phyloP scores from a whole-genome alignment of 257 asterid genomes.

The Parsonsia alboflavescens region DNA sequence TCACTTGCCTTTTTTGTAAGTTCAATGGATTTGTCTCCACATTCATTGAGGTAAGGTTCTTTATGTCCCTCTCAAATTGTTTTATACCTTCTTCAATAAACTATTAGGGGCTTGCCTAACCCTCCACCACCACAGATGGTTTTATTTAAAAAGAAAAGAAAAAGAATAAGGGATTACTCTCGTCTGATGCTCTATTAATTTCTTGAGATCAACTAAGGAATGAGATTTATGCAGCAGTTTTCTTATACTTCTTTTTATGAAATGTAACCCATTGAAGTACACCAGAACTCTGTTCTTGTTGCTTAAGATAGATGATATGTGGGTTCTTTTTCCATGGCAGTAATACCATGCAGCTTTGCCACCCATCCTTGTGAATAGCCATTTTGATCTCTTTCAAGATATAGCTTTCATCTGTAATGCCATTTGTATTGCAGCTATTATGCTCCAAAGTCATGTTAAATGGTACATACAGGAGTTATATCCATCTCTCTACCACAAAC shows the following conservation, averaged over 20 bases:
- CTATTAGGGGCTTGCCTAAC: no score
- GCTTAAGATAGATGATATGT: not conserved
- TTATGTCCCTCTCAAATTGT: no score
- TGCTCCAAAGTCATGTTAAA: not conserved
- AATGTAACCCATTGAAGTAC: not conserved
- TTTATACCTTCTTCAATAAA: no score
- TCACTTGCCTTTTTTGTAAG: no score
- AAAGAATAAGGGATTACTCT: no score
- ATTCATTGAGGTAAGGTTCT: no score
- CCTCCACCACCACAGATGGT: no score
- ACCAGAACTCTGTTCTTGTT: not conserved
- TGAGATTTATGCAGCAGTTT: not conserved
- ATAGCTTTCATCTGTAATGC: not conserved
- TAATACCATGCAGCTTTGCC: not conserved
- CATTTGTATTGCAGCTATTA: not conserved
- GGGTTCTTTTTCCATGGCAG: not conserved
- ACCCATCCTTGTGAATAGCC: not conserved
- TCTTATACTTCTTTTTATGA: not conserved
- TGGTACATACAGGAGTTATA: not conserved
- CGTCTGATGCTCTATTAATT: slow-evolving; percentile 1
- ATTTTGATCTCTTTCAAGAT: not conserved
- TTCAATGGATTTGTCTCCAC: no score
- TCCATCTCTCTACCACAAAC: no score
- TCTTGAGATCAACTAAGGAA: not conserved
- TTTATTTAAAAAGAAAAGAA: no score